Base-by-base conservation (phyloP, 768 basidiomycete genomes). In the Mrakia gelida region DNA sequence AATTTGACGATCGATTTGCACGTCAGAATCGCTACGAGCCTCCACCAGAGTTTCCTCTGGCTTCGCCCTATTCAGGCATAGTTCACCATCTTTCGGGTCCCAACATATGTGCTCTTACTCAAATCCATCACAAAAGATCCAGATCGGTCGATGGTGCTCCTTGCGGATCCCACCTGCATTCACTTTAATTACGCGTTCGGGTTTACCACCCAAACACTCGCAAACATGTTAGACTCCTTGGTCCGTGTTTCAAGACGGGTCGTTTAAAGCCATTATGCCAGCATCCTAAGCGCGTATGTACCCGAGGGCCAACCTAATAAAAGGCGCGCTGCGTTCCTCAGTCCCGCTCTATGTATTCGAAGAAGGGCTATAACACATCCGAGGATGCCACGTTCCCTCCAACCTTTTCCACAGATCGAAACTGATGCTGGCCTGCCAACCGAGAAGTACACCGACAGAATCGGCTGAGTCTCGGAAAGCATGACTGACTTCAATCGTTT, bases 21-120 rank as follows among this genome's bases (percentile, higher is more conserved):
- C 26, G 59, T 62, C 59, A 62, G 30, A 92, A 92, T 90, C 89
- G 91, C 92, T 92, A 91, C 90, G 89, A 91, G 90, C 91, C 90
- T 92, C 91, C 91, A 92, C 91, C 91, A 92, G 91, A 91, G 92
- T 92, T 92, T 92, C 91, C 92, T 91, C 91, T 92, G 91, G 91
- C 91, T 92, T 91, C 90, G 88, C 90, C 90, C 90, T 91, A 90
- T 89, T 90, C 90, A 91, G 87, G 88, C 90, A 91, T 91, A 91
- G 90, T 91, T 91, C 90, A 91, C 90, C 90, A 91, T 91, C 90
- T 91, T 91, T 91, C 90, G 89, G 91, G 90, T 91, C 90, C 90
- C 89, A 91, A 89, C 91, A 90, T 89, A 87, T 88, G 89, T 89
- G 90, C 91, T 91, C 90, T 88, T 90, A 90, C 89, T 88, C 90